These are phyloP conservation scores for Phialophora tarda DNA, from an alignment of 2,329 filamentous ascomycete genomes.

Conservation along the genomic window DNA sequence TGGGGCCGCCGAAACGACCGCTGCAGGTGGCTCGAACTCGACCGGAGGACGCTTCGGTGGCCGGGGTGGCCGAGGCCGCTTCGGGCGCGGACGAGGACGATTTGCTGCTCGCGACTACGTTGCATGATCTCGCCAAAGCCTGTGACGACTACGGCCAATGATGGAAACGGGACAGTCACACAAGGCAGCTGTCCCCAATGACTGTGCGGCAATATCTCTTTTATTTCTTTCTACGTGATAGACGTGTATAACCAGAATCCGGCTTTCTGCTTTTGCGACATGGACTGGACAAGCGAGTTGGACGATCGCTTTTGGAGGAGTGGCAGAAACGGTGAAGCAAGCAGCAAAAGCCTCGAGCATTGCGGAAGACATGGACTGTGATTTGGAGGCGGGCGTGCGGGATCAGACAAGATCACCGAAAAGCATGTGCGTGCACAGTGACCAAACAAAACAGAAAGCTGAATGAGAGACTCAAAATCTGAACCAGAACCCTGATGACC, in stretches of 20 bases:
- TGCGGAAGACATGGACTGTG: constrained; percentile 11
- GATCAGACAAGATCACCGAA: constrained; percentile 14
- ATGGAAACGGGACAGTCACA: constrained; percentile 3
- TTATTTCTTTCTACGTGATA: constrained; percentile 19
- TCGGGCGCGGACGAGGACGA: constrained; percentile 31
- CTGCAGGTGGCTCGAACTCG: constrained; percentile 1
- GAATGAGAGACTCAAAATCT: constrained; percentile 18
- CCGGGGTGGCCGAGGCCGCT: constrained; percentile 26
- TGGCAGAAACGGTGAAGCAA: neutral
- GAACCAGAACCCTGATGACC: neutral
- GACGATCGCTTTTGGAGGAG: neutral
- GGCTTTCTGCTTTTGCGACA: constrained; percentile 11
- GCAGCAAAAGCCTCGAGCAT: constrained; percentile 13
- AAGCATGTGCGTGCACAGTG: neutral
- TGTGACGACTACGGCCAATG: constrained; percentile 3
- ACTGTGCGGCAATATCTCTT: constrained; percentile 16
- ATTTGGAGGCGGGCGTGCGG: constrained; percentile 24
- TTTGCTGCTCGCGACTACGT: constrained; percentile 36
- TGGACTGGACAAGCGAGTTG: neutral
- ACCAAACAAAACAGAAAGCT: constrained; percentile 9
- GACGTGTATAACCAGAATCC: constrained; percentile 22
- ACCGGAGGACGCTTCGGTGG: constrained; percentile 20
- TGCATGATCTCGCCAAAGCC: constrained; percentile 25
- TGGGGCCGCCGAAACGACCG: neutral
- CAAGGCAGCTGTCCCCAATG: constrained; percentile 2